phyloP scores from a whole-genome alignment of 1,139 yeast species.

The Yamadazyma jaroonii region DNA sequence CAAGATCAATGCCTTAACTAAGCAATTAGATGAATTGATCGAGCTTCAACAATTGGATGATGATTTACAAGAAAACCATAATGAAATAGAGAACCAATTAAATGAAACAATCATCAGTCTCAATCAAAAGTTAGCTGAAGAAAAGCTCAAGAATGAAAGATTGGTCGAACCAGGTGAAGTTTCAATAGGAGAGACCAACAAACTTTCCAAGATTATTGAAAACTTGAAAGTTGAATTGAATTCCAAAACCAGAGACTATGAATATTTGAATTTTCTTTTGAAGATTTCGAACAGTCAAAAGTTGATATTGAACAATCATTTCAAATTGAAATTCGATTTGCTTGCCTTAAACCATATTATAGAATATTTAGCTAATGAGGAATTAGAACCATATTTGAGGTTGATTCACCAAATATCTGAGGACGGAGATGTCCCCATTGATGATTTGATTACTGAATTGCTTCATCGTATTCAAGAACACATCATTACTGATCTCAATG shows the following conservation, averaged over 20 bases:
- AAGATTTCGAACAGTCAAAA: constrained; percentile 5
- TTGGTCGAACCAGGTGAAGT: constrained; percentile 3
- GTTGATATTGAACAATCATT: not conserved
- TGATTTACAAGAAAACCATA: constrained; percentile 60
- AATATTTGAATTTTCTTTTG: constrained; percentile 4
- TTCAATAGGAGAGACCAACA: not conserved
- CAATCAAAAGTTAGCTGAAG: constrained; percentile 19
- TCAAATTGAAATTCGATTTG: constrained; percentile 2
- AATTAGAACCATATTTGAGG: not conserved
- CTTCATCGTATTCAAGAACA: constrained; percentile 6
- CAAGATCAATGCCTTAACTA: constrained; percentile 35
- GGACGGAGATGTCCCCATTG: not conserved
- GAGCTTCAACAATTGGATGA: constrained; percentile 58
- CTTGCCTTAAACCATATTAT: constrained; percentile 1
- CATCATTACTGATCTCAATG: constrained; percentile 4
- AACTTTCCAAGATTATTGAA: constrained; percentile 4
- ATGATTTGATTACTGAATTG: not conserved
- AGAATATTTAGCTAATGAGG: not conserved
- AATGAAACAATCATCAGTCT: constrained; percentile 40
- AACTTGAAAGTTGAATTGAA: constrained; percentile 7
- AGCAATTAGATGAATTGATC: constrained; percentile 53
- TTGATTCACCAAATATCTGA: not conserved
- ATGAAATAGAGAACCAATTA: constrained; percentile 54
- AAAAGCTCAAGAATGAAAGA: constrained; percentile 25
- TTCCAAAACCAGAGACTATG: constrained; percentile 6